phyloP scores from a whole-genome alignment of 805 yeast species.

The Wickerhamiella sorbophila region DNA sequence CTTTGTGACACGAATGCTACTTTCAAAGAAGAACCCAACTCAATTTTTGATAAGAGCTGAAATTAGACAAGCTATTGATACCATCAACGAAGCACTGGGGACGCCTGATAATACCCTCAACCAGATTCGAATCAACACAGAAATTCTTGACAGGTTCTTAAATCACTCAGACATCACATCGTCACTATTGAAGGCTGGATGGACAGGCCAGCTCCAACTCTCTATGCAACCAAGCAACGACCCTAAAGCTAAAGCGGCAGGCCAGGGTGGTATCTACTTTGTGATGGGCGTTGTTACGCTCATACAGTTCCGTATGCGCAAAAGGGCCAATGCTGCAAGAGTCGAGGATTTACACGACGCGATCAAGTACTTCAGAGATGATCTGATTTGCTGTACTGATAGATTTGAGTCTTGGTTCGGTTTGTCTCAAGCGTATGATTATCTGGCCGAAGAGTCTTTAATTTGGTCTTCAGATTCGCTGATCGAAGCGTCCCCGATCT shows the following conservation, averaged over 20 bases:
- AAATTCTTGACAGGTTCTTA: conserved; percentile 33
- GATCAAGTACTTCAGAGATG: conserved; percentile 47
- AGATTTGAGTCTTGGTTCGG: conserved; percentile 79
- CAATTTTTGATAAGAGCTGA: conserved; percentile 51
- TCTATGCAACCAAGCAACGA: conserved; percentile 15
- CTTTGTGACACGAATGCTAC: conserved; percentile 42
- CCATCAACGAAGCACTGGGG: conserved; percentile 7
- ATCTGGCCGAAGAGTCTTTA: conserved; percentile 72
- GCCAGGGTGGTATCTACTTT: conserved; percentile 47
- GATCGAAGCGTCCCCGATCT: conserved; percentile 32
- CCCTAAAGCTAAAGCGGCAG: conserved; percentile 26
- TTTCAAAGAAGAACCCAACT: conserved; percentile 44
- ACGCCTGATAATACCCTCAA: neutral
- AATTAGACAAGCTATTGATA: conserved; percentile 22
- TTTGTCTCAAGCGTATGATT: conserved; percentile 65
- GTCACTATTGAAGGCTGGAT: neutral
- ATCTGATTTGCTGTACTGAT: conserved; percentile 48
- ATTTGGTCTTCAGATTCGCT: conserved; percentile 2
- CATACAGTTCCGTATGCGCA: conserved; percentile 54
- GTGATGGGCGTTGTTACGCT: conserved; percentile 54
- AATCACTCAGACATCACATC: conserved; percentile 8
- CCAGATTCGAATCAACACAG: conserved; percentile 22
- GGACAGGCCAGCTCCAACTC: conserved; percentile 13
- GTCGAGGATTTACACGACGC: conserved; percentile 70
- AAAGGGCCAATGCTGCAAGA: conserved; percentile 65